These are phyloP conservation scores for Mimosa pudica DNA, from an alignment of 306 rosid genomes.

Conservation along the genomic window DNA sequence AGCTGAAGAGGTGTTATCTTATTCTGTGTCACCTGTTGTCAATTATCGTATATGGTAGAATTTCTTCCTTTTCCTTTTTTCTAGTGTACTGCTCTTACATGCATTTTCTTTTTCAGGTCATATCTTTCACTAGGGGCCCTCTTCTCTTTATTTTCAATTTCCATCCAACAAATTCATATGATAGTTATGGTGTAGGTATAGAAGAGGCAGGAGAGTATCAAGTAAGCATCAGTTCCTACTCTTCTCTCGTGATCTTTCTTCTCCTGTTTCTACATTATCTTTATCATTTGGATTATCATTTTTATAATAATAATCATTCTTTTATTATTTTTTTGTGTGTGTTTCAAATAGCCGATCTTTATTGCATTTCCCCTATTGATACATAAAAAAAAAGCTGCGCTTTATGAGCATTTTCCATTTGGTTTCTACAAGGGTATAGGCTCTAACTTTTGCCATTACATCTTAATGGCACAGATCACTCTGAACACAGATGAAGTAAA, in stretches of 20 bases:
- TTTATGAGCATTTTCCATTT: constrained; percentile 10
- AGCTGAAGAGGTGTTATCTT: neutral
- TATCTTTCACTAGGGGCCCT: constrained; percentile 87
- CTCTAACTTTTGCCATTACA: constrained; percentile 31
- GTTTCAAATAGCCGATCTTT: neutral
- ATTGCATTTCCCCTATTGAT: neutral
- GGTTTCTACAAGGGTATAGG: neutral
- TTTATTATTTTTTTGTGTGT: neutral
- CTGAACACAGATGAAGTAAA: constrained; percentile 76
- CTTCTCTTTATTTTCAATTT: constrained; percentile 82
- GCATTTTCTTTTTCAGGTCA: constrained; percentile 62
- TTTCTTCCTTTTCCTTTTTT: neutral
- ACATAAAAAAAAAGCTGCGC: neutral
- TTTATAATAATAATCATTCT: neutral
- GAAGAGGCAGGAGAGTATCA: constrained; percentile 98
- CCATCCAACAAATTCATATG: constrained; percentile 81
- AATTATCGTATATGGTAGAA: neutral
- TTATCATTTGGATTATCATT: neutral
- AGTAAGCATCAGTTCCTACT: constrained; percentile 48
- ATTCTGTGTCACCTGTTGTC: constrained; percentile 6
- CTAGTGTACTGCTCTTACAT: constrained; percentile 2
- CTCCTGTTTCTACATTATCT: neutral
- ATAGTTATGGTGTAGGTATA: constrained; percentile 68
- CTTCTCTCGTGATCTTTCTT: neutral
- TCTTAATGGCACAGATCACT: constrained; percentile 55